Percentiles rank a stretch among this genome's conserved stretches.
phyloP scores from a whole-genome alignment of 2,329 filamentous ascomycete genomes.

The Mariannaea sp. region DNA sequence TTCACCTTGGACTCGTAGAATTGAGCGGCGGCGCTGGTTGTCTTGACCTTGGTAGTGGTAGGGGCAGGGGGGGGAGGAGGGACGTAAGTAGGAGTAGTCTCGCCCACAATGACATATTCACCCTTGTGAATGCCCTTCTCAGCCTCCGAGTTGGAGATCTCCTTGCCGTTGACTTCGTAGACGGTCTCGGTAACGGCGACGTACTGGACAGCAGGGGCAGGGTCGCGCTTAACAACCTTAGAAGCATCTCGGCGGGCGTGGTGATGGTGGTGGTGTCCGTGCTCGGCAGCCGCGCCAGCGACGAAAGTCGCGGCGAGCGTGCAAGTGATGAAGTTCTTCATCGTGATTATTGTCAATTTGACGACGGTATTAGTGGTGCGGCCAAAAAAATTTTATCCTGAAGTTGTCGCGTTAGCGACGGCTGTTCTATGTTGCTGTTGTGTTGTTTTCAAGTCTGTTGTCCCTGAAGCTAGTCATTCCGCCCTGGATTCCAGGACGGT shows the following conservation, averaged over 20 bases:
- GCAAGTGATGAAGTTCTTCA: constrained; percentile 57
- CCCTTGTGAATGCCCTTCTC: constrained; percentile 73
- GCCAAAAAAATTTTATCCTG: constrained; percentile 26
- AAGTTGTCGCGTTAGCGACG: constrained; percentile 22
- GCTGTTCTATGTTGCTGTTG: constrained; percentile 10
- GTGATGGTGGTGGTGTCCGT: constrained; percentile 65
- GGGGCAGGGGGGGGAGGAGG: constrained; percentile 47
- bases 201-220: constrained; percentile 55
- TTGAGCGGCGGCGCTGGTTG: constrained; percentile 47
- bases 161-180: constrained; percentile 71
- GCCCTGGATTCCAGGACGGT: neutral
- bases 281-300: constrained; percentile 60
- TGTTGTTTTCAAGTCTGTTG: neutral
- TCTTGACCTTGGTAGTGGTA: constrained; percentile 42
- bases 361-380: constrained; percentile 20
- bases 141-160: constrained; percentile 67
- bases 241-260: constrained; percentile 61
- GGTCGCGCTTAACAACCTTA: constrained; percentile 53
- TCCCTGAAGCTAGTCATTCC: constrained; percentile 1
- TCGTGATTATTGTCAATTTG: constrained; percentile 37
- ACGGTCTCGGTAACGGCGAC: constrained; percentile 67
- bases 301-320: constrained; percentile 59
- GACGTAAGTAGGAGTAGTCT: constrained; percentile 58
- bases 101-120: constrained; percentile 68
- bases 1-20: constrained; percentile 57